phyloP scores from a whole-genome alignment of 1,284 basidiomycete genomes.

The Rhodotorula sp. region DNA sequence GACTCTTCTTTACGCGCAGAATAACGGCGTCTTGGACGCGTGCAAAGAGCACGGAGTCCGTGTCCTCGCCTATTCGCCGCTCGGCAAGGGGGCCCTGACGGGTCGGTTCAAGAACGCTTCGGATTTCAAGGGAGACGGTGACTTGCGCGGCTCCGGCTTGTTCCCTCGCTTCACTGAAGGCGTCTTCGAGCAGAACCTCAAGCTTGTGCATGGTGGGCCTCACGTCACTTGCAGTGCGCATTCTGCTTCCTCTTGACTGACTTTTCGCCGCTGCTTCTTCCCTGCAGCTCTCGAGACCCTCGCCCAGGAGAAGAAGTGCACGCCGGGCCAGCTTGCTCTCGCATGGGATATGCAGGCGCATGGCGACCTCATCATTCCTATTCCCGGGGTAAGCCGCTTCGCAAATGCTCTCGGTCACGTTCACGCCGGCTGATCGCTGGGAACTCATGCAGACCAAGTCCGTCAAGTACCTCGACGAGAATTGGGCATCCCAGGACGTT shows the following conservation, averaged over 20 bases:
- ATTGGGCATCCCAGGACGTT: constrained; percentile 18
- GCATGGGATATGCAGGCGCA: constrained; percentile 61
- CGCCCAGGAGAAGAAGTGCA: constrained; percentile 55
- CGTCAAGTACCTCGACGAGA: constrained; percentile 32
- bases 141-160: constrained; percentile 50
- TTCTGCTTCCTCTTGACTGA: constrained; percentile 48
- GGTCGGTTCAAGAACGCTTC: constrained; percentile 56
- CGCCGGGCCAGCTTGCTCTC: constrained; percentile 58
- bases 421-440: accelerated
- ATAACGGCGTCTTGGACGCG: constrained; percentile 48
- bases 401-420: not conserved
- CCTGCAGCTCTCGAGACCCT: constrained; percentile 51
- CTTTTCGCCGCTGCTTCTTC: too few species aligned
- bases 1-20: constrained; percentile 28
- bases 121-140: constrained; percentile 56
- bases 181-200: constrained; percentile 60
- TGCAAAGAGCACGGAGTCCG: constrained; percentile 51
- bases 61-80: constrained; percentile 58
- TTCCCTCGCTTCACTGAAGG: constrained; percentile 46
- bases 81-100: constrained; percentile 57
- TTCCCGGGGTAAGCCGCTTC: constrained; percentile 27
- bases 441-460: constrained; percentile 25
- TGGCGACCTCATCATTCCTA: constrained; percentile 54
- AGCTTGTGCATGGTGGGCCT: constrained; percentile 42
- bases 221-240: too few species aligned